phyloP scores from a whole-genome alignment of 208 protist species.

The Leishmania amazonensis region DNA sequence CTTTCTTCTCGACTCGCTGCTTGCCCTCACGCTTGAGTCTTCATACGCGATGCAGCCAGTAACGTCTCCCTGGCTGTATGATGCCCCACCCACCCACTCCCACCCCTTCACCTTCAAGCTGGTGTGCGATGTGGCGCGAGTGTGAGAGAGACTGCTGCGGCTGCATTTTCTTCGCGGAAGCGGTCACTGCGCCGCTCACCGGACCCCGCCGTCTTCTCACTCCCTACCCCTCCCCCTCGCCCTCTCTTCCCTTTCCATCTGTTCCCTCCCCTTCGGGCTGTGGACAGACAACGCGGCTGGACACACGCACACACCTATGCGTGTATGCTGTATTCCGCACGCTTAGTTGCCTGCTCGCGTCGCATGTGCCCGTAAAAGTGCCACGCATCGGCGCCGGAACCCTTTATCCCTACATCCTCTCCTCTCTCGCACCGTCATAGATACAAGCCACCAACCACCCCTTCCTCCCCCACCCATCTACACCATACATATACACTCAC shows the following conservation, averaged over 20 bases:
- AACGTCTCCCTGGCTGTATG: background rate
- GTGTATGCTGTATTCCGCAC: background rate
- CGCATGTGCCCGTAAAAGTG: background rate
- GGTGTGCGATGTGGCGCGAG: background rate
- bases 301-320: background rate
- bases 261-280: background rate
- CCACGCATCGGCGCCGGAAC: background rate
- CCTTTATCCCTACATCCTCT: background rate
- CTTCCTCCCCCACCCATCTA: background rate
- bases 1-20: constrained; percentile 2
- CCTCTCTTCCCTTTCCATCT: background rate
- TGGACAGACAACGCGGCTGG: background rate
- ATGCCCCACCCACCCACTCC: background rate
- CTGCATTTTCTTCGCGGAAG: background rate
- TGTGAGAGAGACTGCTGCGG: background rate
- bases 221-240: background rate
- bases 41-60: background rate
- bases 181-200: background rate
- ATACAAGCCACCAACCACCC: background rate
- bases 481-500: no score
- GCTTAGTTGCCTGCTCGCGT: background rate
- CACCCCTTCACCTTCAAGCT: background rate
- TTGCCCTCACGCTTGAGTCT: background rate
- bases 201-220: background rate
- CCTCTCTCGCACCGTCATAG: background rate